Evolutionary conservation across 306 rosid genomes (phyloP), one percentile per base, ranked within the genome.

Genomic region (Prunus padus): DNA sequence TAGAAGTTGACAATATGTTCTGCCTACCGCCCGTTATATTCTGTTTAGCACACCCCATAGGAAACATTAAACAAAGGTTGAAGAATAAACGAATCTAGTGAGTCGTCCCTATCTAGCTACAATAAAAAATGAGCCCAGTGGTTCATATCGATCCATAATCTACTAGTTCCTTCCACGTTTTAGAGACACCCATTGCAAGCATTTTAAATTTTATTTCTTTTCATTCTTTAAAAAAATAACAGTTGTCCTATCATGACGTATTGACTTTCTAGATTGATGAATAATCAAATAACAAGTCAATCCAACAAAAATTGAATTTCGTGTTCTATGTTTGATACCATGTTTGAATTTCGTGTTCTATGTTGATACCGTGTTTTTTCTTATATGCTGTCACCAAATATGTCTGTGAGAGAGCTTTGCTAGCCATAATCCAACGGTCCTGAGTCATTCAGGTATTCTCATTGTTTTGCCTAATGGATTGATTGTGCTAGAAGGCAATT

Each of bases 1-100:
- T 50, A 66, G 73, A 81, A 46, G 79, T 67, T 66, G 78, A 82
- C 79, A 52, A 47, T 12, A 8, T 18, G 0, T 56, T 49, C 25
- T 3, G 11, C 67, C n/a, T 8, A 66, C 55, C 65, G 31, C 11
- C 66, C 18, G 23, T 69, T 26, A 37, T 76, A 54, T 76, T 67
- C 23, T 45, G 62, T 30, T 52, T 70, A 19, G 49, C 18, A n/a
- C 23, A 11, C 12, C 47, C 8, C 2, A 30, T 16, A 28, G 28
- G 47, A 52, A 47, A 26, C 4, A 57, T 47, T 31, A 50, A 70
- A 69, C n/a, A 26, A 62, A 4, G 1, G 26, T 37, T 10, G 55
- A 47, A 13, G 2, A 42, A 70, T 2, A 11, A 45, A 4, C 3
- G 18, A 18, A 14, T 72, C 56, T 57, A 15, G n/a, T 16, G 54